Percentiles rank a stretch among this genome's conserved stretches.
These are phyloP conservation scores for Parathielavia appendiculata DNA, from an alignment of 495 filamentous ascomycete species.

Conservation along the genomic window DNA sequence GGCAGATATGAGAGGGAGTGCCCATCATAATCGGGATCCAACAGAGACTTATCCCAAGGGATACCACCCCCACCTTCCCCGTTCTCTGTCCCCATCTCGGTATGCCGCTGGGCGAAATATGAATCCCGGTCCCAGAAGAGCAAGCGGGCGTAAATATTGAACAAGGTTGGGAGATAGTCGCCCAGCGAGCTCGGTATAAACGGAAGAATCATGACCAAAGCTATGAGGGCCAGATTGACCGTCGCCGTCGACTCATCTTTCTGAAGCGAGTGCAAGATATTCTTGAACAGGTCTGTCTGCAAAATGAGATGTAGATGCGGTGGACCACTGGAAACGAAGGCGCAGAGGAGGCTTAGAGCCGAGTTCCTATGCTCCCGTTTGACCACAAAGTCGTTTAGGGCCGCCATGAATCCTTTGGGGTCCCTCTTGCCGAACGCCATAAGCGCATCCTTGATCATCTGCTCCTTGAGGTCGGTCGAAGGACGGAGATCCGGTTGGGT, in stretches of 20 bases:
- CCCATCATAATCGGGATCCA: conserved; percentile 53
- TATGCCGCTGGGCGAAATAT: conserved; percentile 29
- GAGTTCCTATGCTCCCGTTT: conserved; percentile 53
- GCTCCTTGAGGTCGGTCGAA: conserved; percentile 49
- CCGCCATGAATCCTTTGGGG: conserved; percentile 61
- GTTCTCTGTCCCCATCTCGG: conserved; percentile 29
- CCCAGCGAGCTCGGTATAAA: conserved; percentile 64
- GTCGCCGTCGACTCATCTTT: conserved; percentile 66
- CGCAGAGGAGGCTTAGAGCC: conserved; percentile 54
- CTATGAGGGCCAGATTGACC: conserved; percentile 59
- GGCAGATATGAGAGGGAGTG: conserved; percentile 62
- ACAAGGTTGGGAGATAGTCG: conserved; percentile 58
- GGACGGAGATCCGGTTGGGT: conserved; percentile 39
- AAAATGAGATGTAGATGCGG: conserved; percentile 66
- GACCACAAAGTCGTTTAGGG: conserved; percentile 55
- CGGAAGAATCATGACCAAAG: conserved; percentile 69
- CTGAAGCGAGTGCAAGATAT: conserved; percentile 63
- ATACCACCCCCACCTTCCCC: conserved; percentile 25
- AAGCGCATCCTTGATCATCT: conserved; percentile 49
- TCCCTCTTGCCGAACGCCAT: conserved; percentile 59
- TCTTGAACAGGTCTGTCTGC: conserved; percentile 59
- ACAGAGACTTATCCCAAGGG: conserved; percentile 56
- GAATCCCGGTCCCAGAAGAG: conserved; percentile 65
- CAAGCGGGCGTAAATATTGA: conserved; percentile 68
- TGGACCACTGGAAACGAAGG: conserved; percentile 61